phyloP scores from a whole-genome alignment of 306 rosid species.

The Mucuna pruriens region DNA sequence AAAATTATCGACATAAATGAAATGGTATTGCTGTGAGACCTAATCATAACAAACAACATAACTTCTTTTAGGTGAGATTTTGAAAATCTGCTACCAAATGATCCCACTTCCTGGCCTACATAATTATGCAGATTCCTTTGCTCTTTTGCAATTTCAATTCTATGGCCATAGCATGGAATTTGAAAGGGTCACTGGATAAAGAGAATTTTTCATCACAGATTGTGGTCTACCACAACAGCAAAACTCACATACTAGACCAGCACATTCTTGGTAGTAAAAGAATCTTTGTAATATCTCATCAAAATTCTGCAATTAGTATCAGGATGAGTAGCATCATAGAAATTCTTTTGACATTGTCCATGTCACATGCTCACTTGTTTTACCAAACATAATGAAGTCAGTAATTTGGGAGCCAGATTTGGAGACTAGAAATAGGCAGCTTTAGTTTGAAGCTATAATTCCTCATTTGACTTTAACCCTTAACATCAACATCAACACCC shows the following conservation, averaged over 20 bases:
- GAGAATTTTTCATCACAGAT: conserved; percentile 22
- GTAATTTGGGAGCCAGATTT: conserved; percentile 34
- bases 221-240: conserved; percentile 34
- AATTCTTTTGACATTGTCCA: conserved; percentile 16
- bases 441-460: conserved; percentile 39
- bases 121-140: conserved; percentile 39
- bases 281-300: conserved; percentile 11
- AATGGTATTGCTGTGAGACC: conserved; percentile 25
- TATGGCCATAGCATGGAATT: conserved; percentile 4
- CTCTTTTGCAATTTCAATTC: conserved; percentile 32
- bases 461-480: conserved; percentile 42
- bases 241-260: conserved; percentile 36
- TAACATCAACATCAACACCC: conserved; percentile 46
- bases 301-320: not conserved
- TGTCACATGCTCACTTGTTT: conserved; percentile 33
- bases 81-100: conserved; percentile 35
- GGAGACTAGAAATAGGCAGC: conserved; percentile 37
- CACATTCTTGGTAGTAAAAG: conserved; percentile 29
- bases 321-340: not conserved
- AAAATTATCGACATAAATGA: conserved; percentile 6
- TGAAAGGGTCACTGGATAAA: conserved; percentile 26
- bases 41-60: conserved; percentile 9
- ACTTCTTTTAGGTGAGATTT: conserved; percentile 17
- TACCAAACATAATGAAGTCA: conserved; percentile 21
- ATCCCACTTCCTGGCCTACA: conserved; percentile 40